Base-by-base conservation (phyloP, 257 asterid species). In the Ilex aquifolium region DNA sequence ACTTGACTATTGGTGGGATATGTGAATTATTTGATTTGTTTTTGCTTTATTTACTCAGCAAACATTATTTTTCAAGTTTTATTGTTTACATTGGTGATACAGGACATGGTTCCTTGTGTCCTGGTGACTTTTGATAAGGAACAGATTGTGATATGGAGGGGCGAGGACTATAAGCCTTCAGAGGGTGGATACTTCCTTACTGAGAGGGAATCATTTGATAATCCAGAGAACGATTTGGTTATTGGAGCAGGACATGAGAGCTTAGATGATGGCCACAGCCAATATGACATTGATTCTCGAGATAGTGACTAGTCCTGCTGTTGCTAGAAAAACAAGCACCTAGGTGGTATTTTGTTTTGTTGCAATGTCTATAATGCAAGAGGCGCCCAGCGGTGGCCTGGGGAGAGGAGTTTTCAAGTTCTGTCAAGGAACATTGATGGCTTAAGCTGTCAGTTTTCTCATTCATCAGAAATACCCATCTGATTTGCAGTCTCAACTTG, bases 101-200 rank as follows among this genome's bases (percentile, higher is more conserved):
- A 92, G 97, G 92, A 87, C 68, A 65, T 92, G 56, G 96, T 90
- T 57, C 96, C 97, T 60, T 92, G 99, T 67, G 74, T 82, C 66
- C 85, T 87, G 44, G 97, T 92, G 69, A 85, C 96, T 7, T 92
- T 92, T 57, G 86, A 85, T 13, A 92, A 92, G 85, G 99, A 92
- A 70, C 97, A 89, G 85, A 80, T 89, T 15, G 88, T 92, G 51
- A 68, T 87, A 17, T 92, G 99, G 99, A 83, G 94, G 81, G 99
- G 96, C 44, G 69, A 77, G 65, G 77, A 83, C 80, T 89, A 84
- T 60, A 76, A 74, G 55, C 90, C 96, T 7, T 32, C 63, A 7
- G 76, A 73, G 55, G 95, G 83, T 1, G 95, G 87, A 30, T 82
- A 77, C 71, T 92, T 83, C 56, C 84, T 76, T 27, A 62, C 57